Conservation (phyloP, 192 early-diverging fungal genomes). For the Kickxella alabastrina region DNA sequence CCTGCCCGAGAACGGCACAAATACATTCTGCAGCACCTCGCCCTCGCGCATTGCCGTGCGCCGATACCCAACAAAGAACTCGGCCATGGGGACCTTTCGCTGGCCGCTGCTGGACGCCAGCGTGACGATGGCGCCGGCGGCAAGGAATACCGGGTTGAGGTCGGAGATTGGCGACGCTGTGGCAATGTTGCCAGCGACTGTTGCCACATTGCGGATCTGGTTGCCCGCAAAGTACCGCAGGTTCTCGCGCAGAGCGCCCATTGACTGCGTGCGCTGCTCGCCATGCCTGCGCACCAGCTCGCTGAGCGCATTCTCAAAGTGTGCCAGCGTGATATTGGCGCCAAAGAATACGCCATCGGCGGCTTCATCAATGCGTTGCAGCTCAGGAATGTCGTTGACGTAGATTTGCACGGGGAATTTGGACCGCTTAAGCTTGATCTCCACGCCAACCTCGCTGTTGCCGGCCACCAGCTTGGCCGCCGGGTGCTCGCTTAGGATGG, state of each 20-base stretch:
- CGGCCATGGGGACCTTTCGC: conserved; percentile 56
- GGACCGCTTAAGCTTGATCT: conserved; percentile 70
- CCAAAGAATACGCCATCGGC: conserved; percentile 55
- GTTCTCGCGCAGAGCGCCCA: conserved; percentile 68
- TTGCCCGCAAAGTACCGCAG: conserved; percentile 75
- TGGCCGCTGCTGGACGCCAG: conserved; percentile 18
- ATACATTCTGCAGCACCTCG: conserved; percentile 67
- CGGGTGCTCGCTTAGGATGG: conserved; percentile 55
- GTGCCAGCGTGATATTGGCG: conserved; percentile 63
- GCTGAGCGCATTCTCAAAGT: conserved; percentile 42
- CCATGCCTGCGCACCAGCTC: conserved; percentile 14
- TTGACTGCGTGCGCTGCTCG: conserved; percentile 49
- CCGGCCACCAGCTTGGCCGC: conserved; percentile 74
- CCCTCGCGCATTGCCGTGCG: conserved; percentile 61
- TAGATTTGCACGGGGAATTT: conserved; percentile 63
- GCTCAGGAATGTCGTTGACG: conserved; percentile 66
- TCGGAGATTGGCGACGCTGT: conserved; percentile 89
- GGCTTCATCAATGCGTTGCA: conserved; percentile 49
- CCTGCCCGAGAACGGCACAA: conserved; percentile 58
- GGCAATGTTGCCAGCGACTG: conserved; percentile 79
- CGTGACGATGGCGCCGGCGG: conserved; percentile 56
- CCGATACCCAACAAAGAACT: conserved; percentile 83
- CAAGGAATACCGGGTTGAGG: conserved; percentile 80
- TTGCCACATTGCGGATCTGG: conserved; percentile 85
- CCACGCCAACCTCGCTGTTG: conserved; percentile 80